A percentile compares a stretch with the other conserved stretches of the same genome.
Conservation (phyloP, 2,329 filamentous ascomycete genomes). For the Dothideomycetes sp. region DNA sequence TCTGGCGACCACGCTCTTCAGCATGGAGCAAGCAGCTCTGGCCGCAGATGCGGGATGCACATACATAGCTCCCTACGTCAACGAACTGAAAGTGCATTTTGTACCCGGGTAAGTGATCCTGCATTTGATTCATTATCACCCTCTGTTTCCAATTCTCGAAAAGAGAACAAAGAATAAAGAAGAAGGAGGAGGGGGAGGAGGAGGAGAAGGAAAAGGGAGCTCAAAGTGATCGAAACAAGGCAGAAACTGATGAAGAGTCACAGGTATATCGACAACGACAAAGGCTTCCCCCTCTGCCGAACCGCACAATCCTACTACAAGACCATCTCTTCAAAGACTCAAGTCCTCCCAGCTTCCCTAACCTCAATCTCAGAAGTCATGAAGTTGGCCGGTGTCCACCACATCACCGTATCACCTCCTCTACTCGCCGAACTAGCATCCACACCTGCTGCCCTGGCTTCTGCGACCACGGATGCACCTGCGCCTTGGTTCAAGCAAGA, state of each 20-base stretch:
- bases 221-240: constrained; percentile 12
- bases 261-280: constrained; percentile 42
- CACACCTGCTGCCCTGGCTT: background rate
- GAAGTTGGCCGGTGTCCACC: constrained; percentile 47
- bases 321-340: constrained; percentile 33
- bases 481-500: background rate
- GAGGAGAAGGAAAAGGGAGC: constrained; percentile 14
- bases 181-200: no score
- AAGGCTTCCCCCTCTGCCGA: constrained; percentile 43
- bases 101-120: constrained; percentile 12
- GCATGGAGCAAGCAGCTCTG: constrained; percentile 50
- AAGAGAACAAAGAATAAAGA: no score
- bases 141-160: constrained; percentile 15
- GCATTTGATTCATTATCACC: constrained; percentile 9
- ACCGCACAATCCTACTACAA: constrained; percentile 46
- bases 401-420: constrained; percentile 50
- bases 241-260: background rate
- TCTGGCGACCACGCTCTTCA: constrained; percentile 55
- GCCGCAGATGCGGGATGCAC: constrained; percentile 50
- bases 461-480: background rate
- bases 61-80: constrained; percentile 57
- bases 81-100: constrained; percentile 53
- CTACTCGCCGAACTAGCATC: constrained; percentile 34
- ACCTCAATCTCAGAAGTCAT: constrained; percentile 51
- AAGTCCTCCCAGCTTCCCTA: constrained; percentile 49